A percentile compares a stretch with the other conserved stretches of the same genome.
phyloP scores from a whole-genome alignment of 2,329 filamentous ascomycete genomes.

The Cladosporium halotolerans region DNA sequence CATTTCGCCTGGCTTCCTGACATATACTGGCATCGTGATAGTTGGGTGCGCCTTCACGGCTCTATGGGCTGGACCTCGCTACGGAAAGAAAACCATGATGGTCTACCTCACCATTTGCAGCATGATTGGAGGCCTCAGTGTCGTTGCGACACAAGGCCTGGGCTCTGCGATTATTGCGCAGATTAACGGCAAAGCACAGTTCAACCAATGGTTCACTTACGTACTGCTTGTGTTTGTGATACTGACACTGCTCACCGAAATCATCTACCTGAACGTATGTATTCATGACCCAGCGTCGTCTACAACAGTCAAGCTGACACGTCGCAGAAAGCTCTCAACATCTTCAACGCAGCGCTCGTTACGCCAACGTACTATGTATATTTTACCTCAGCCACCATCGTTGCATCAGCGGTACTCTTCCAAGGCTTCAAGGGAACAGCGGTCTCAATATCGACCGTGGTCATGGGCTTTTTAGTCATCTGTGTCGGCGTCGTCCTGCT shows the following conservation, averaged over 20 bases:
- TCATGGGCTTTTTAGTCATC: conserved; percentile 89
- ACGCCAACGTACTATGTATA: conserved; percentile 98
- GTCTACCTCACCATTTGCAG: conserved; percentile 96
- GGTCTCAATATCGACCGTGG: conserved; percentile 75
- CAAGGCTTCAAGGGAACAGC: conserved; percentile 85
- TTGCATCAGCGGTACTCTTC: conserved; percentile 88
- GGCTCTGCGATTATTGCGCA: conserved; percentile 88
- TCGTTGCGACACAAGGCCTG: conserved; percentile 88
- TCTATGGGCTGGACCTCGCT: conserved; percentile 75
- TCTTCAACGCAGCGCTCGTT: conserved; percentile 94
- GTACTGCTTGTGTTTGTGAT: conserved; percentile 87
- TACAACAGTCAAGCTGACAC: conserved; percentile 14
- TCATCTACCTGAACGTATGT: conserved; percentile 90
- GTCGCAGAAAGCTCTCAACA: conserved; percentile 89
- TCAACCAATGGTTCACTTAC: conserved; percentile 97
- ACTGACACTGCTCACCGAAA: conserved; percentile 82
- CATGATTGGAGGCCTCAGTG: conserved; percentile 86
- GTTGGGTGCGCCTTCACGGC: conserved; percentile 66
- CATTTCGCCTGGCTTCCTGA: conserved; percentile 77
- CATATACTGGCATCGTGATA: conserved; percentile 77
- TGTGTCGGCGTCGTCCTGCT: conserved; percentile 87
- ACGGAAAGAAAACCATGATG: conserved; percentile 95
- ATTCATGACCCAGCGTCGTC: neutral
- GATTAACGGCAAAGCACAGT: conserved; percentile 73
- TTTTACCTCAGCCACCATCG: conserved; percentile 92